phyloP scores from a whole-genome alignment of 768 basidiomycete genomes.

The Fomitopsis serialis region DNA sequence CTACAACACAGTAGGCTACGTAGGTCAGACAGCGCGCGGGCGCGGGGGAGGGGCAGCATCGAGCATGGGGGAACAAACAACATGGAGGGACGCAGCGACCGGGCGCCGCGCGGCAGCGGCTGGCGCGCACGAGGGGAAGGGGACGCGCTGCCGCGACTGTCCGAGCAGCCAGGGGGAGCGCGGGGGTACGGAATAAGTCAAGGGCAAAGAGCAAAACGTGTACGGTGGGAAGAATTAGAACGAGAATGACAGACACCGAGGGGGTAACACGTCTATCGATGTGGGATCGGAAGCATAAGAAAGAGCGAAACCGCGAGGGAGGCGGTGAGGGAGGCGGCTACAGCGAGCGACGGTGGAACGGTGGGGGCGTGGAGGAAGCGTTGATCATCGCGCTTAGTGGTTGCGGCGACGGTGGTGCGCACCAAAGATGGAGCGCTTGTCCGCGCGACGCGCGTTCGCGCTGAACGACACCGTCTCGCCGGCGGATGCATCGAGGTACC shows the following conservation, averaged over 20 bases:
- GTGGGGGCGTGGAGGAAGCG: not conserved
- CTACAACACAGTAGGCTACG: too few relatives aligned
- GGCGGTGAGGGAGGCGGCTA: too few relatives aligned
- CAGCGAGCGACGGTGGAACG: not conserved
- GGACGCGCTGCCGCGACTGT: too few relatives aligned
- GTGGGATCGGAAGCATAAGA: not conserved
- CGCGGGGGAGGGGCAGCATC: too few relatives aligned
- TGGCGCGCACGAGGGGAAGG: not conserved
- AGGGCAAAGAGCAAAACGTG: too few relatives aligned
- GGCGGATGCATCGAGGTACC: conserved; percentile 17
- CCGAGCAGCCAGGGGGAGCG: too few relatives aligned
- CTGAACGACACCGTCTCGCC: conserved; percentile 17
- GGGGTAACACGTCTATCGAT: not conserved
- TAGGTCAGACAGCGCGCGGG: too few relatives aligned
- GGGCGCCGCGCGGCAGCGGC: not conserved
- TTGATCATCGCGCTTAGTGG: conserved; percentile 4
- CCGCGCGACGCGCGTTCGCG: conserved; percentile 5
- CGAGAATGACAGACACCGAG: not conserved
- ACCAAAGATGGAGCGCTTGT: conserved; percentile 9
- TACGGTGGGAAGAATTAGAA: not conserved
- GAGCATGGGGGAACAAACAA: too few relatives aligned
- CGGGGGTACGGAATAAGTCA: not conserved
- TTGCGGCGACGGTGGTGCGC: conserved; percentile 14
- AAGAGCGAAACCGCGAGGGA: not conserved
- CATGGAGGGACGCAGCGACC: not conserved